Evolutionary conservation across 1,284 basidiomycete genomes (phyloP).

Genomic region (Phlebopus sp.): DNA sequence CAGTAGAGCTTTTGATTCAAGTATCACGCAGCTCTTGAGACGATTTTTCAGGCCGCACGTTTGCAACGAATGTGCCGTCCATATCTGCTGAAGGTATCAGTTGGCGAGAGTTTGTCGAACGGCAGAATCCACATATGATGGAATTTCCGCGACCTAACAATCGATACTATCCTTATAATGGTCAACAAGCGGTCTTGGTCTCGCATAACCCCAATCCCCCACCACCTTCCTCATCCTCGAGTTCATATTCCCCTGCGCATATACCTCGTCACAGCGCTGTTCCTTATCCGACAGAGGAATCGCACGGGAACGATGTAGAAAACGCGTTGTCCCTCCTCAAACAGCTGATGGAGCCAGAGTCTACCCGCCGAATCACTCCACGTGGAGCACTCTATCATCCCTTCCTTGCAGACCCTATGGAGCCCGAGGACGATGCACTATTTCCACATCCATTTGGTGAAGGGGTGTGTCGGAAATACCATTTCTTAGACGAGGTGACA

Average conservation of each 20-base stretch:
- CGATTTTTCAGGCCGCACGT: slow-evolving; percentile 66
- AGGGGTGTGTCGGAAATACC: slow-evolving; percentile 59
- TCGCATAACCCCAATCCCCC: slow-evolving; percentile 25
- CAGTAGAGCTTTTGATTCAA: slow-evolving; percentile 31
- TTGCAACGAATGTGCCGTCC: slow-evolving; percentile 82
- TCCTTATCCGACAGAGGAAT: slow-evolving; percentile 30
- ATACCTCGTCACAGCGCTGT: slow-evolving; percentile 32
- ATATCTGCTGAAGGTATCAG: slow-evolving; percentile 62
- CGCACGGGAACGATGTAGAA: slow-evolving; percentile 59
- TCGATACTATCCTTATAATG: slow-evolving; percentile 52
- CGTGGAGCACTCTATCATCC: slow-evolving; percentile 72
- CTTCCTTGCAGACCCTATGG: slow-evolving; percentile 55
- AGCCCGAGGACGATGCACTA: slow-evolving; percentile 58
- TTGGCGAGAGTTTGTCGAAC: slow-evolving; percentile 73
- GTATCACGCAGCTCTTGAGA: slow-evolving; percentile 13
- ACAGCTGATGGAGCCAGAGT: slow-evolving; percentile 70
- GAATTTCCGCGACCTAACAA: slow-evolving; percentile 51
- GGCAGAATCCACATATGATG: slow-evolving; percentile 73
- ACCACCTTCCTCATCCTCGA: slow-evolving; percentile 37
- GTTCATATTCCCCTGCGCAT: slow-evolving; percentile 25
- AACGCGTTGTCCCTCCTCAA: slow-evolving; percentile 73
- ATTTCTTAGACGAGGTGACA: slow-evolving; percentile 55
- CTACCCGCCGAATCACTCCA: slow-evolving; percentile 74
- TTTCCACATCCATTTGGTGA: slow-evolving; percentile 65
- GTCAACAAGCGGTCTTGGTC: slow-evolving; percentile 8